A percentile compares a stretch with the other conserved stretches of the same genome.
Conservation (phyloP, 768 basidiomycete genomes). For the Mycena rosella region DNA sequence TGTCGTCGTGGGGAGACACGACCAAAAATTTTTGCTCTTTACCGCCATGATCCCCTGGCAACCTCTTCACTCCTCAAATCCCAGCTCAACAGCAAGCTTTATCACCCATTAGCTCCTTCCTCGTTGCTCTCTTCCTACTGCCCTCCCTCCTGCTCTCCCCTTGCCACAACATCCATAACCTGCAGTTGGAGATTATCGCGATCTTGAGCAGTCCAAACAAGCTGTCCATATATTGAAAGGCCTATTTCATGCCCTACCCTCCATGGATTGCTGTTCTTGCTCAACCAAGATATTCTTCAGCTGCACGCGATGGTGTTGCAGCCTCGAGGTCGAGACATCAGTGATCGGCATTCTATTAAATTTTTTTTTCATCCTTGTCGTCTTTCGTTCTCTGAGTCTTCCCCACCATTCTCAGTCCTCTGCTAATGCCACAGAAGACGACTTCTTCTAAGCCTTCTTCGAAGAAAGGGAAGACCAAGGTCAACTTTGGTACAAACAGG, state of each 20-base stretch:
- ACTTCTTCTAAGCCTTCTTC: not conserved
- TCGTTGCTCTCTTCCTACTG: not conserved
- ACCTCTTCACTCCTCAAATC: not conserved
- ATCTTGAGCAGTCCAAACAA: constrained; percentile 1
- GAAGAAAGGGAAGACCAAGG: constrained; percentile 2
- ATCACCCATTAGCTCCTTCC: not conserved
- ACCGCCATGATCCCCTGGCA: constrained; percentile 11
- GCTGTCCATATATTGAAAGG: constrained; percentile 3
- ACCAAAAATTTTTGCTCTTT: not conserved
- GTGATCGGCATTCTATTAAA: constrained; percentile 10
- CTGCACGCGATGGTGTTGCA: not conserved
- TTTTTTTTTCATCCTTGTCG: constrained; percentile 2
- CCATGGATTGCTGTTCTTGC: constrained; percentile 12
- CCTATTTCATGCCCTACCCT: not conserved
- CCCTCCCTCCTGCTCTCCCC: not conserved
- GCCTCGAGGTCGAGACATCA: constrained; percentile 17
- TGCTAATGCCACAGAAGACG: not conserved
- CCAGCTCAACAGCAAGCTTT: too few species aligned
- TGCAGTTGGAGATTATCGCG: not conserved
- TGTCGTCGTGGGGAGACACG: not conserved
- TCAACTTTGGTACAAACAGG: constrained; percentile 1
- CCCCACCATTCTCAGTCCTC: not conserved
- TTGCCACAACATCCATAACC: too few species aligned
- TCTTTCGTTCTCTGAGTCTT: constrained; percentile 15
- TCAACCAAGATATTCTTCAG: not conserved